Evolutionary conservation across 306 rosid species (phyloP).

Genomic region (Cicer pinnatifidum): DNA sequence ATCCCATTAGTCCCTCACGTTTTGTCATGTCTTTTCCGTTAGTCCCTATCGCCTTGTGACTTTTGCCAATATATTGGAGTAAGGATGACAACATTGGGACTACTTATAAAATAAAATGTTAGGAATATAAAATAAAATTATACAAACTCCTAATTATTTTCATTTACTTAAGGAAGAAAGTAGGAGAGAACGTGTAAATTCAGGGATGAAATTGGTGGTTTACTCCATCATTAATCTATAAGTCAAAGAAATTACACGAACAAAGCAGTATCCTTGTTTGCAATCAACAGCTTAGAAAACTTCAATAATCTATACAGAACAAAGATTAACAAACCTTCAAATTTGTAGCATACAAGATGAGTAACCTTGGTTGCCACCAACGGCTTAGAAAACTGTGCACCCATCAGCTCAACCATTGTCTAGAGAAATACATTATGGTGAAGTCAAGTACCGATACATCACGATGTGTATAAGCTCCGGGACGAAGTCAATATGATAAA

Average conservation of each 20-base stretch:
- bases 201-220: constrained; percentile 1
- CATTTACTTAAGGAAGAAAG: not conserved
- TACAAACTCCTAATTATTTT: not conserved
- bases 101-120: not conserved
- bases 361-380: constrained; percentile 88
- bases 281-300: too few species aligned
- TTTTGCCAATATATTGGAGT: not conserved
- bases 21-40: not conserved
- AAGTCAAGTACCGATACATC: constrained; percentile 4
- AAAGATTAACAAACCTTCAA: constrained; percentile 69
- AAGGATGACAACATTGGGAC: not conserved
- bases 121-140: not conserved
- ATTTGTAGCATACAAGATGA: constrained; percentile 94
- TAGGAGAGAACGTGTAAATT: not conserved
- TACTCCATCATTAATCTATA: constrained; percentile 25
- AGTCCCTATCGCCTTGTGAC: not conserved
- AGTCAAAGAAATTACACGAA: constrained; percentile 12
- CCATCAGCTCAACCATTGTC: constrained; percentile 88
- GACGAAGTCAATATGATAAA: constrained; percentile 29
- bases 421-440: constrained; percentile 43
- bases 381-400: constrained; percentile 87
- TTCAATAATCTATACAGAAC: not conserved
- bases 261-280: not conserved
- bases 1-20: not conserved
- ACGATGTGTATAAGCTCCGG: not conserved